Conservation (phyloP, 2,329 filamentous ascomycete species). For the Verticillium klebahnii region DNA sequence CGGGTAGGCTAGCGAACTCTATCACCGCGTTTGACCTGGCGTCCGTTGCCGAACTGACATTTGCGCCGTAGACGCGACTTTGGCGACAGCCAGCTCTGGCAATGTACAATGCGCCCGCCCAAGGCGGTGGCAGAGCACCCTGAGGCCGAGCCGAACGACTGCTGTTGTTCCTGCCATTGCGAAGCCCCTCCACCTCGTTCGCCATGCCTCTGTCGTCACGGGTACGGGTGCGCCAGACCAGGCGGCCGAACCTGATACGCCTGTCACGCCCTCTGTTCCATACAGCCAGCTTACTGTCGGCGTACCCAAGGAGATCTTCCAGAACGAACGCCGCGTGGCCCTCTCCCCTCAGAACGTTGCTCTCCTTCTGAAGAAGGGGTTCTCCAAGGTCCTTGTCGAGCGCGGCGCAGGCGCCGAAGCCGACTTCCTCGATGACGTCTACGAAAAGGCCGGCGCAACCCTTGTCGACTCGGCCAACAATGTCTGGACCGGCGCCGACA, state of each 20-base stretch:
- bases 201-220: constrained; percentile 31
- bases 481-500: constrained; percentile 73
- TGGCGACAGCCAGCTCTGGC: background rate
- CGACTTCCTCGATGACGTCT: constrained; percentile 73
- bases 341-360: constrained; percentile 81
- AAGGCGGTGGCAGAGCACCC: constrained; percentile 30
- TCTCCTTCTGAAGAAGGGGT: constrained; percentile 81
- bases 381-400: constrained; percentile 71
- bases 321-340: constrained; percentile 76
- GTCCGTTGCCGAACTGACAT: background rate
- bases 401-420: constrained; percentile 73
- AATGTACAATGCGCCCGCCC: constrained; percentile 3
- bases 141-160: constrained; percentile 19
- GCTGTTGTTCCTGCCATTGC: constrained; percentile 20
- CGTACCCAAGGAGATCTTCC: constrained; percentile 73
- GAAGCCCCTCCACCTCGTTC: constrained; percentile 31
- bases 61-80: constrained; percentile 2
- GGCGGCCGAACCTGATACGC: constrained; percentile 33
- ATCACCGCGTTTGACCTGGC: background rate
- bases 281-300: constrained; percentile 73
- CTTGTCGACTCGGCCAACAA: constrained; percentile 61
- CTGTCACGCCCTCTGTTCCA: constrained; percentile 46
- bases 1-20: constrained; percentile 4
- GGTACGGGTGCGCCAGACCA: constrained; percentile 13
- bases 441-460: constrained; percentile 72